These are phyloP conservation scores for Coniophora puteana DNA, from an alignment of 1,284 basidiomycete genomes.

Conservation along the genomic window DNA sequence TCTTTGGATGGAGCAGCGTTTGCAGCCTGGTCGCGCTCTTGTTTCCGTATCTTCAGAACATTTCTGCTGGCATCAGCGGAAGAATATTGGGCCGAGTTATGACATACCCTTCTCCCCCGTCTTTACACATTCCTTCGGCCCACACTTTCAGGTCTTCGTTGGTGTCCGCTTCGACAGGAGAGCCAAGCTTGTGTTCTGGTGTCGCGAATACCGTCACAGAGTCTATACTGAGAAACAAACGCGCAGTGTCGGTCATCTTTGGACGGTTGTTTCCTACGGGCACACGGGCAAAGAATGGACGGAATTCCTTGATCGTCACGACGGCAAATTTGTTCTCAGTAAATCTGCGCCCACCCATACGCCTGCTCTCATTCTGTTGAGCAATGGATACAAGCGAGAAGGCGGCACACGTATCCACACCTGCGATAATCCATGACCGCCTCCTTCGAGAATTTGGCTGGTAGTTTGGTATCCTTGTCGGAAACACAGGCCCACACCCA, in stretches of 20 bases:
- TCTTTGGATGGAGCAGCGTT: not conserved
- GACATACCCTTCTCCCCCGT: slow-evolving; percentile 45
- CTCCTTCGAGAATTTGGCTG: slow-evolving; percentile 31
- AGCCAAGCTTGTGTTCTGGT: slow-evolving; percentile 34
- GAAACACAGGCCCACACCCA: slow-evolving; percentile 36
- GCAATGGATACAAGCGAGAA: not conserved
- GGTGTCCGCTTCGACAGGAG: slow-evolving; percentile 34
- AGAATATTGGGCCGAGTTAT: not conserved
- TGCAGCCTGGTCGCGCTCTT: slow-evolving; percentile 11
- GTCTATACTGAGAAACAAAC: slow-evolving; percentile 42
- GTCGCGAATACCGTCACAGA: slow-evolving; percentile 35
- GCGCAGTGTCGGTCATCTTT: slow-evolving; percentile 31
- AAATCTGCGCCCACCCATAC: slow-evolving; percentile 12
- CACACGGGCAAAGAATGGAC: slow-evolving; percentile 38
- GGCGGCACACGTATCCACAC: slow-evolving; percentile 10
- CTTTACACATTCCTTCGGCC: slow-evolving; percentile 40
- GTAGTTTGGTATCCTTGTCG: slow-evolving; percentile 29
- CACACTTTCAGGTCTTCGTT: slow-evolving; percentile 36
- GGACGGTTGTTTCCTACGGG: slow-evolving; percentile 28
- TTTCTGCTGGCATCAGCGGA: slow-evolving; percentile 25
- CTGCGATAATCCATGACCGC: slow-evolving; percentile 23
- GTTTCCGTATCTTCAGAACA: slow-evolving; percentile 32
- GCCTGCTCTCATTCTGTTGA: no score
- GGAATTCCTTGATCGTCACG: slow-evolving; percentile 36
- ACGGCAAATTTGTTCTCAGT: slow-evolving; percentile 26